A percentile compares a stretch with the other conserved stretches of the same genome.
phyloP scores from a whole-genome alignment of 176 grass and related monocot species.

The Tuctoria greenei region DNA sequence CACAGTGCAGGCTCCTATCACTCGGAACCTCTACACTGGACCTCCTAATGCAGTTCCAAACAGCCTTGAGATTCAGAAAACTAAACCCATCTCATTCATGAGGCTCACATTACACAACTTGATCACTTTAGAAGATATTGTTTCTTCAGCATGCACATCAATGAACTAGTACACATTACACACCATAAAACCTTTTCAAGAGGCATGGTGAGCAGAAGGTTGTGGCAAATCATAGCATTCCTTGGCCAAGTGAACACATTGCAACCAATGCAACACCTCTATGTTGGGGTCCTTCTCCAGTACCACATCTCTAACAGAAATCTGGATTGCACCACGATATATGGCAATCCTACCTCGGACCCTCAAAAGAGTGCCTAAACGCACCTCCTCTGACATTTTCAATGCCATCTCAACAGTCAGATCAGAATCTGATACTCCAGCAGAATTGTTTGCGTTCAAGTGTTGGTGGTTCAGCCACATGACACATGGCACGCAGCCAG shows the following conservation, averaged over 20 bases:
- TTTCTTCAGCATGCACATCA: background rate
- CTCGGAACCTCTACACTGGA: conserved; percentile 4
- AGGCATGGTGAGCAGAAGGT: conserved; percentile 19
- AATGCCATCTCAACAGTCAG: conserved; percentile 48
- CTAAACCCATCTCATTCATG: background rate
- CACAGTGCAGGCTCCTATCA: background rate
- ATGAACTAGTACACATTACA: conserved; percentile 20
- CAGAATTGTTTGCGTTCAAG: background rate
- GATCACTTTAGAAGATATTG: conserved; percentile 12
- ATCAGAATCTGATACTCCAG: conserved; percentile 20
- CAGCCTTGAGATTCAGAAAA: background rate
- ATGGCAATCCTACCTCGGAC: conserved; percentile 64
- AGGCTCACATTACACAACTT: conserved; percentile 10
- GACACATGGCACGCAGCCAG: conserved; percentile 67
- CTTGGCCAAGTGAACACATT: conserved; percentile 66
- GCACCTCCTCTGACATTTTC: conserved; percentile 40
- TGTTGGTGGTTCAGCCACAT: conserved; percentile 65
- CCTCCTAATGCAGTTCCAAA: conserved; percentile 15
- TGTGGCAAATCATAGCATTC: conserved; percentile 45
- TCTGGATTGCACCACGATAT: conserved; percentile 59
- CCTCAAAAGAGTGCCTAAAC: conserved; percentile 60
- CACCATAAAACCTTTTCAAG: conserved; percentile 10
- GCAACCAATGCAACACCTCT: conserved; percentile 72
- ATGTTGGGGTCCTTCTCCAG: conserved; percentile 79
- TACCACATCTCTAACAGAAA: conserved; percentile 63